phyloP scores from a whole-genome alignment of 2,329 filamentous ascomycete genomes.

The Fusarium tanahbumbuense region DNA sequence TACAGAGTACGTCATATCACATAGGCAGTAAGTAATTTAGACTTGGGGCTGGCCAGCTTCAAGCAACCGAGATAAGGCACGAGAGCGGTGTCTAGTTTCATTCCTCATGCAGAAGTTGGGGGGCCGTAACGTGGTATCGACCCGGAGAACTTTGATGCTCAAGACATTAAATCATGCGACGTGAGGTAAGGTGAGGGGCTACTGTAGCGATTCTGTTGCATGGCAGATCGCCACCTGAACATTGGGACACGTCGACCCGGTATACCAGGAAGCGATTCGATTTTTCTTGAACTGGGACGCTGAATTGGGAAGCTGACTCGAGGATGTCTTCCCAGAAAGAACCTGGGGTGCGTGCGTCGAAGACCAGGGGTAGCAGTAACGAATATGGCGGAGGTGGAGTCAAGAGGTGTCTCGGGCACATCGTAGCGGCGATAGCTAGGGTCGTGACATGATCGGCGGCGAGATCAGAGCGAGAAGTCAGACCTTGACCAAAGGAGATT shows the following conservation, averaged over 20 bases:
- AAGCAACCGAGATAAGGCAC: slow-evolving; percentile 39
- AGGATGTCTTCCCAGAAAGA: slow-evolving; percentile 25
- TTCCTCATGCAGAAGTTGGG: slow-evolving; percentile 29
- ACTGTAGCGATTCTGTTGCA: slow-evolving; percentile 14
- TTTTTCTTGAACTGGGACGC: slow-evolving; percentile 17
- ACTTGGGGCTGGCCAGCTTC: slow-evolving; percentile 23
- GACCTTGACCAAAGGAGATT: slow-evolving; percentile 29
- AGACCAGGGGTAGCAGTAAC: slow-evolving; percentile 19
- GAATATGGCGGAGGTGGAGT: slow-evolving; percentile 35
- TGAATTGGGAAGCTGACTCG: slow-evolving; percentile 34
- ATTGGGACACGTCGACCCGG: slow-evolving; percentile 12
- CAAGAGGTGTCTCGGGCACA: slow-evolving; percentile 19
- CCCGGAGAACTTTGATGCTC: slow-evolving; percentile 15
- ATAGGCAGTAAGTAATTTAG: not conserved
- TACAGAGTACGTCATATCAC: slow-evolving; percentile 7
- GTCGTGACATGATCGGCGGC: slow-evolving; percentile 41
- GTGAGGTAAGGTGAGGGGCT: slow-evolving; percentile 10
- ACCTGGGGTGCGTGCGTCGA: slow-evolving; percentile 33
- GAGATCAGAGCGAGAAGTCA: slow-evolving; percentile 28
- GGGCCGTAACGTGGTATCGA: slow-evolving; percentile 19
- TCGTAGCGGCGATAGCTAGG: slow-evolving; percentile 26
- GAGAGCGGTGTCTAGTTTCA: slow-evolving; percentile 31
- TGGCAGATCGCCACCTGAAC: slow-evolving; percentile 35
- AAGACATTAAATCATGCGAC: slow-evolving; percentile 38
- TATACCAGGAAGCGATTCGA: slow-evolving; percentile 15